Percentiles rank a stretch among this genome's conserved stretches.
Conservation (phyloP, 495 filamentous ascomycete genomes). For the Hypoxylon fragiforme region DNA sequence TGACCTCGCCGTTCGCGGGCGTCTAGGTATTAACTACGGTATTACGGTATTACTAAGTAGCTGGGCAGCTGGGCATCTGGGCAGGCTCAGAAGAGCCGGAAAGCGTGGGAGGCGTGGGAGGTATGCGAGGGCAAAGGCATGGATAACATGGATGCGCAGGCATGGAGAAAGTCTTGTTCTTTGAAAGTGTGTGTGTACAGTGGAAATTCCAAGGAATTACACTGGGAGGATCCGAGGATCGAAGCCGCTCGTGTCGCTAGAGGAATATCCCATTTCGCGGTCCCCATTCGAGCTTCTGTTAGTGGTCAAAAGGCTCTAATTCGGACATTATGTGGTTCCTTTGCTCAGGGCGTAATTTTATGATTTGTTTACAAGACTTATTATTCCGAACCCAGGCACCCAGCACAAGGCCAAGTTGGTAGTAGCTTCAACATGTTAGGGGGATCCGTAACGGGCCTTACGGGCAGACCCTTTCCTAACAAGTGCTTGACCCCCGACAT, state of each 20-base stretch:
- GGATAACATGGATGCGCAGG: too few species aligned
- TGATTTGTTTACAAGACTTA: slow-evolving; percentile 35
- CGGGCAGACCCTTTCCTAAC: slow-evolving; percentile 22
- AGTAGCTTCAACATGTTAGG: slow-evolving; percentile 13
- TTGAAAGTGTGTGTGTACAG: slow-evolving; percentile 5
- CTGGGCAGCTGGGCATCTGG: too few species aligned
- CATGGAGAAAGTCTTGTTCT: too few species aligned
- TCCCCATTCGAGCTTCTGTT: slow-evolving; percentile 24
- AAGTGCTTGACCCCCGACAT: slow-evolving; percentile 16
- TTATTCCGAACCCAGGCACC: too few species aligned
- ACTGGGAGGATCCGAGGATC: slow-evolving; percentile 37
- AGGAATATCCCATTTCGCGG: slow-evolving; percentile 31
- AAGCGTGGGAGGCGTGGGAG: slow-evolving; percentile 1
- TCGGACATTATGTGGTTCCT: slow-evolving; percentile 40
- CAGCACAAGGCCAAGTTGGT: slow-evolving; percentile 6
- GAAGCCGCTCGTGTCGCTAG: slow-evolving; percentile 37
- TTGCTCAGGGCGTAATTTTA: slow-evolving; percentile 28
- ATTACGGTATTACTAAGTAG: background rate
- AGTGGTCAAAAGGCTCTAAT: slow-evolving; percentile 39
- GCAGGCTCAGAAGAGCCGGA: slow-evolving; percentile 24
- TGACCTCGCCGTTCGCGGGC: slow-evolving; percentile 30
- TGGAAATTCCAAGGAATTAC: slow-evolving; percentile 13
- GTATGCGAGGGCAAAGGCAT: background rate
- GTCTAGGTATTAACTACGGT: slow-evolving; percentile 7
- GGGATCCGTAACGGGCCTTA: slow-evolving; percentile 8